Evolutionary conservation across 805 yeast species (phyloP).

Genomic region (Candida hungchunana): DNA sequence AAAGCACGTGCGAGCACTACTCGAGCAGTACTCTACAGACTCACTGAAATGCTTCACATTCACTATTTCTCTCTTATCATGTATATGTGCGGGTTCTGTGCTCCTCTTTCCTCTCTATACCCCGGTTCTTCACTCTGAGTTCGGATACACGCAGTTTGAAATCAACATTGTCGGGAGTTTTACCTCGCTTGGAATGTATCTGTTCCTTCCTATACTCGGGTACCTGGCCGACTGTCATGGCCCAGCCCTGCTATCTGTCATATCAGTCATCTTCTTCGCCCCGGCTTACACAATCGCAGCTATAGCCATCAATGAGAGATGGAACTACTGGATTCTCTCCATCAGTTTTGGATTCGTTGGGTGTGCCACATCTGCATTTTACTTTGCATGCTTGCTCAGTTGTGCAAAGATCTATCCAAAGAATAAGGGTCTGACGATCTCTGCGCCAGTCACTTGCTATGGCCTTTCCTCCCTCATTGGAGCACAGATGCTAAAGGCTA

Average conservation of each 20-base stretch:
- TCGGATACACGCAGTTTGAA: slow-evolving; percentile 61
- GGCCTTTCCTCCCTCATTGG: slow-evolving; percentile 79
- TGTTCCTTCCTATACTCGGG: slow-evolving; percentile 79
- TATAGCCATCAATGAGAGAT: slow-evolving; percentile 27
- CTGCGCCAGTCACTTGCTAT: slow-evolving; percentile 83
- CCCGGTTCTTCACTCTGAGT: slow-evolving; percentile 53
- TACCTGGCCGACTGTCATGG: slow-evolving; percentile 83
- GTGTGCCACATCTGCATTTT: slow-evolving; percentile 66
- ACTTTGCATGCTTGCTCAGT: slow-evolving; percentile 66
- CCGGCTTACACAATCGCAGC: slow-evolving; percentile 64
- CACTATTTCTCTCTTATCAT: slow-evolving; percentile 50
- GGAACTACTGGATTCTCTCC: slow-evolving; percentile 36
- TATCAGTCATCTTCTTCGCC: slow-evolving; percentile 56
- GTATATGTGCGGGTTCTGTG: slow-evolving; percentile 79
- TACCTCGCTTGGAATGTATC: slow-evolving; percentile 77
- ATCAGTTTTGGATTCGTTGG: slow-evolving; percentile 58
- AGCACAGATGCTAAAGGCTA: slow-evolving; percentile 51
- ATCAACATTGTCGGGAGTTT: slow-evolving; percentile 71
- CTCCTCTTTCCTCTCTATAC: slow-evolving; percentile 79
- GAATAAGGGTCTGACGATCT: slow-evolving; percentile 73
- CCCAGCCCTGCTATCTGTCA: slow-evolving; percentile 62
- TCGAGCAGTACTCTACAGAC: slow-evolving; percentile 38
- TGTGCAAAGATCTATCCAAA: slow-evolving; percentile 85
- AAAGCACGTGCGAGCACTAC: slow-evolving; percentile 37
- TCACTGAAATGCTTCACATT: slow-evolving; percentile 48